Evolutionary conservation across 306 rosid genomes (phyloP).

Genomic region (Pterocarpus santalinus): DNA sequence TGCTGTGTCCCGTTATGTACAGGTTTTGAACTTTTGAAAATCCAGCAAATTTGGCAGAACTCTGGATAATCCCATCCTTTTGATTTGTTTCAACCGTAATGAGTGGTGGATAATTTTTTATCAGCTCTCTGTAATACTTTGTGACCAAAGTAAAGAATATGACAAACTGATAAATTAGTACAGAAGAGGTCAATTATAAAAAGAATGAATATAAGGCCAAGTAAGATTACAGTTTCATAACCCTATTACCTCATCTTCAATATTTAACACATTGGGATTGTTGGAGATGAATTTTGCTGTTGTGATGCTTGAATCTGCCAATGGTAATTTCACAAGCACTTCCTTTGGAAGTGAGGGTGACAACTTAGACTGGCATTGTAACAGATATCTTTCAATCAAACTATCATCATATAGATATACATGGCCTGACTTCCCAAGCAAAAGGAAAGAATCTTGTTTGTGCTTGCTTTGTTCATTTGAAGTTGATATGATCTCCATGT

Average conservation of each 20-base stretch:
- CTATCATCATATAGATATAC: slow-evolving; percentile 75
- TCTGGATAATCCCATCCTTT: slow-evolving; percentile 59
- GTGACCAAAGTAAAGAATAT: slow-evolving; percentile 40
- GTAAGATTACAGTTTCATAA: not conserved
- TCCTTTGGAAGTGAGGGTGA: slow-evolving; percentile 76
- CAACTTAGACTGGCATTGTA: slow-evolving; percentile 79
- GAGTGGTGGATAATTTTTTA: slow-evolving; percentile 65
- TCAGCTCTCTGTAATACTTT: slow-evolving; percentile 71
- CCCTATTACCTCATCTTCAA: slow-evolving; percentile 73
- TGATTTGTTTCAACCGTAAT: slow-evolving; percentile 63
- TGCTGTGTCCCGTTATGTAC: slow-evolving; percentile 89
- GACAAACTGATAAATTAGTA: slow-evolving; percentile 33
- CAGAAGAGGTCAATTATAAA: slow-evolving; percentile 15
- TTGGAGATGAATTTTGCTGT: slow-evolving; percentile 70
- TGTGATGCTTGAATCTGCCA: slow-evolving; percentile 73
- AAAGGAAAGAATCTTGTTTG: slow-evolving; percentile 66
- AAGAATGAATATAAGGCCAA: not conserved
- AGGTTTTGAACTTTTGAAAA: slow-evolving; percentile 77
- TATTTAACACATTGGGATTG: slow-evolving; percentile 50
- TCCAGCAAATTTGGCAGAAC: slow-evolving; percentile 70
- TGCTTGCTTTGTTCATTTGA: slow-evolving; percentile 77
- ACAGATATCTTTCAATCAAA: slow-evolving; percentile 76
- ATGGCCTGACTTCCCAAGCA: slow-evolving; percentile 85
- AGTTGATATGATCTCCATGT: slow-evolving; percentile 79
- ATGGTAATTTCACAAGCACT: slow-evolving; percentile 75